Evolutionary conservation across 768 basidiomycete genomes (phyloP).

Genomic region (Phylloporus sp.): DNA sequence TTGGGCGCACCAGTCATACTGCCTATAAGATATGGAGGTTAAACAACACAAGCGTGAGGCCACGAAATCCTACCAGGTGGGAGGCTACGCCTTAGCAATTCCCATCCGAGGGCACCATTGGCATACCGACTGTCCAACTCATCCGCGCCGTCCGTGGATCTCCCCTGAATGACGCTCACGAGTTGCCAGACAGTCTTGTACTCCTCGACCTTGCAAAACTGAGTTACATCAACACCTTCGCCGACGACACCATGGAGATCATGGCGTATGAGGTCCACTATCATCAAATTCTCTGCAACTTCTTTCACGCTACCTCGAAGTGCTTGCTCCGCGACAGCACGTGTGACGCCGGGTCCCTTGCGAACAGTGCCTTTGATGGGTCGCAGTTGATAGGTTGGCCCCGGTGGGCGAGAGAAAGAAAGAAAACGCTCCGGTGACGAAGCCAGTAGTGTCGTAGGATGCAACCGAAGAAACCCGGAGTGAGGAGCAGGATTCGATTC

Average conservation of each 20-base stretch:
- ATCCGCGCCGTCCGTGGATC: constrained; percentile 33
- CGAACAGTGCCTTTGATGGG: constrained; percentile 93
- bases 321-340: constrained; percentile 58
- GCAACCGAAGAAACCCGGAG: constrained; percentile 73
- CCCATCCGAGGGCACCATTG: constrained; percentile 60
- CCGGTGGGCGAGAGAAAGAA: constrained; percentile 64
- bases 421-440: constrained; percentile 94
- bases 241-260: constrained; percentile 84
- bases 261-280: constrained; percentile 92
- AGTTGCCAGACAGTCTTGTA: constrained; percentile 95
- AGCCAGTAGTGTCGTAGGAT: constrained; percentile 71
- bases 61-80: constrained; percentile 64
- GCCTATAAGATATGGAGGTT: constrained; percentile 39
- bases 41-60: neutral
- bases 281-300: constrained; percentile 96
- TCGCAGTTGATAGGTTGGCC: constrained; percentile 70
- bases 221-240: constrained; percentile 72
- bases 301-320: constrained; percentile 74
- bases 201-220: constrained; percentile 85
- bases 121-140: constrained; percentile 34
- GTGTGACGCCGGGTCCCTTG: constrained; percentile 60
- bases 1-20: constrained; percentile 99
- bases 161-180: constrained; percentile 88
- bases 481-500: constrained; percentile 83
- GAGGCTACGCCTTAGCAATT: constrained; percentile 70